Evolutionary conservation across 2,329 filamentous ascomycete species (phyloP).

Genomic region (Pestalotiopsis sp.): DNA sequence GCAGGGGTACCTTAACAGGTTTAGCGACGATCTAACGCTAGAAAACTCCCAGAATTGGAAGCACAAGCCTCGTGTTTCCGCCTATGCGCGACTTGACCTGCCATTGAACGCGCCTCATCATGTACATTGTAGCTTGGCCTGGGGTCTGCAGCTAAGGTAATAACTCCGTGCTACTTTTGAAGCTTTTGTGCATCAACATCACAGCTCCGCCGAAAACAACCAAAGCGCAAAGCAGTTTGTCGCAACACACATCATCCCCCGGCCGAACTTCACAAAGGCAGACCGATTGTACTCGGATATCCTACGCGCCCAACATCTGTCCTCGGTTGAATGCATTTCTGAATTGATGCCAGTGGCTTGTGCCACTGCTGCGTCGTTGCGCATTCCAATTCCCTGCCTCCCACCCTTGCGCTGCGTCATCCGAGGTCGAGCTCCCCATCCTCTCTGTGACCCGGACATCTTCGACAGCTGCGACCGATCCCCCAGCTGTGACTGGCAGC

Average conservation of each 20-base stretch:
- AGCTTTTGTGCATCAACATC: not conserved
- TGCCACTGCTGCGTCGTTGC: slow-evolving; percentile 13
- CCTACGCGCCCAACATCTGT: not conserved
- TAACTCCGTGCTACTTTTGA: not conserved
- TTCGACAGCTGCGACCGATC: not conserved
- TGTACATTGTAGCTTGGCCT: not conserved
- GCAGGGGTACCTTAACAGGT: not conserved
- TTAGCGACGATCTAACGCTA: not conserved
- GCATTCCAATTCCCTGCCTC: not conserved
- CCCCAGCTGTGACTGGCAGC: not conserved
- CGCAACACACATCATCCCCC: not conserved
- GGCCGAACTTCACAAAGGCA: not conserved
- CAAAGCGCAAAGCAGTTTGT: not conserved
- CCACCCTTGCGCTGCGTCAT: not conserved
- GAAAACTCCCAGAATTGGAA: not conserved
- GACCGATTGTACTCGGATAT: not conserved
- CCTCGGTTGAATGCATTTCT: slow-evolving; percentile 7
- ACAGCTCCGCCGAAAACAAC: not conserved
- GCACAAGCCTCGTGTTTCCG: not conserved
- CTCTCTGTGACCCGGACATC: not conserved
- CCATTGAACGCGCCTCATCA: not conserved
- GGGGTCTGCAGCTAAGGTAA: not conserved
- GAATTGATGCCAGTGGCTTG: slow-evolving; percentile 15
- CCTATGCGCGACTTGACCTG: not conserved
- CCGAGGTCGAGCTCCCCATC: not conserved